Conservation (phyloP, 179 eudicot genomes). For the Beta macrorhiza region DNA sequence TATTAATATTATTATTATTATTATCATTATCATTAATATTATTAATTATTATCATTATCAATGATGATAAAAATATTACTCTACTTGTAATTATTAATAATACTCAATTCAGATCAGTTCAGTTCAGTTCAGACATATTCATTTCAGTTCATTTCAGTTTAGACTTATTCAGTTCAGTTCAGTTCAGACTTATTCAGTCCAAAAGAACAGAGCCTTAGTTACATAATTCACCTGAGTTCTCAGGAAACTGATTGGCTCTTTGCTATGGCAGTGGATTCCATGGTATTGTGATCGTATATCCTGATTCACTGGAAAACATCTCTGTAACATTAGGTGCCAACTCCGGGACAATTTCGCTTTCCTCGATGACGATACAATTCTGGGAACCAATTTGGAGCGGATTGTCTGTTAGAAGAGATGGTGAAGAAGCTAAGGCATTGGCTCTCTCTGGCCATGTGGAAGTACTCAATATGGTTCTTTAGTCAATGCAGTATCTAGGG, state of each 20-base stretch:
- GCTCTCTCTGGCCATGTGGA: slow-evolving; percentile 60
- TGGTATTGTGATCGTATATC: slow-evolving; percentile 65
- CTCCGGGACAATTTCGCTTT: slow-evolving; percentile 57
- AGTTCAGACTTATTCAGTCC: no score
- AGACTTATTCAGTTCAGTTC: no score
- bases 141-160: no score
- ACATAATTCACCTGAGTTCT: background rate
- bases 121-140: no score
- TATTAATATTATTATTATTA: no score
- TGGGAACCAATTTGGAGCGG: slow-evolving; percentile 68
- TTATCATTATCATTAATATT: no score
- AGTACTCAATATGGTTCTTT: slow-evolving; percentile 33
- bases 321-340: slow-evolving; percentile 55
- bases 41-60: no score
- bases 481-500: slow-evolving; percentile 89
- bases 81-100: no score
- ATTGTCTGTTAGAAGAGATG: slow-evolving; percentile 41
- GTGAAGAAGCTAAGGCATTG: slow-evolving; percentile 39
- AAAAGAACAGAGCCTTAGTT: background rate
- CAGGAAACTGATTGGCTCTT: background rate
- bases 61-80: no score
- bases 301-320: slow-evolving; percentile 61
- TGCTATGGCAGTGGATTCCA: slow-evolving; percentile 59
- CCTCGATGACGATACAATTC: slow-evolving; percentile 66
- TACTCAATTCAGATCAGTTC: no score